Evolutionary conservation across 805 yeast genomes (phyloP), one percentile per base, ranked within the genome.

Genomic region (Saccharomycopsis synnaedendra): DNA sequence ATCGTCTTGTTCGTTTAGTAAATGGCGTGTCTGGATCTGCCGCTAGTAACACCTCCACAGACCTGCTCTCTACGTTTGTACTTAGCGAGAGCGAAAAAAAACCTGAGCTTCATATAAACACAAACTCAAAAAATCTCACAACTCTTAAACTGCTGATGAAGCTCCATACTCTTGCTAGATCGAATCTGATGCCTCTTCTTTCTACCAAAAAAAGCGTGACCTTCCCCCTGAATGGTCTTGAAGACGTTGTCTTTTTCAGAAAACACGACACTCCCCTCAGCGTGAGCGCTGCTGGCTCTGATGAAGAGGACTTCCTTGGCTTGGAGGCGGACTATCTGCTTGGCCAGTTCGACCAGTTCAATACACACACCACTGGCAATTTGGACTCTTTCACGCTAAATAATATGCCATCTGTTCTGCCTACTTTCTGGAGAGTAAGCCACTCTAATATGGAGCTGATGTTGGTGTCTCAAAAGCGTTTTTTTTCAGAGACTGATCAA

Each of bases 191-290:
- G 51, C 54, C 54, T 4, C 9, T 34, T 11, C 42, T 52, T 4
- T 28, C 37, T 5, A 5, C 29, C 6, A 52, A 49, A 39, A 52
- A 52, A 31, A 43, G 49, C 4, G 55, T 52, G 11, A 50, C 42
- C 19, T 52, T 52, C 34, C 48, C 50, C 10, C 36, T 44, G n/a
- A 49, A 36, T 29, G 53, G 47, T 10, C 37, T 52, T 30, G 55
- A 52, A 41, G 41, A 52, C 38, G 50, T 52, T n/a, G 37, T 50
- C 8, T 52, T 52, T 38, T 52, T 52, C 47, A 45, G 47, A 19
- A 49, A 50, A 39, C 34, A 47, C 34, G 55, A 50, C 28, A 52
- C 49, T 9, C 55, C 55, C 3, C 35, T 43, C 33, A 52, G 54
- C 36, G 55, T 52, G 4, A 41, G 51, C 30, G 47, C 47, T 19